These are phyloP conservation scores for Termitomyces sp. DNA, from an alignment of 768 basidiomycete species.

Conservation along the genomic window DNA sequence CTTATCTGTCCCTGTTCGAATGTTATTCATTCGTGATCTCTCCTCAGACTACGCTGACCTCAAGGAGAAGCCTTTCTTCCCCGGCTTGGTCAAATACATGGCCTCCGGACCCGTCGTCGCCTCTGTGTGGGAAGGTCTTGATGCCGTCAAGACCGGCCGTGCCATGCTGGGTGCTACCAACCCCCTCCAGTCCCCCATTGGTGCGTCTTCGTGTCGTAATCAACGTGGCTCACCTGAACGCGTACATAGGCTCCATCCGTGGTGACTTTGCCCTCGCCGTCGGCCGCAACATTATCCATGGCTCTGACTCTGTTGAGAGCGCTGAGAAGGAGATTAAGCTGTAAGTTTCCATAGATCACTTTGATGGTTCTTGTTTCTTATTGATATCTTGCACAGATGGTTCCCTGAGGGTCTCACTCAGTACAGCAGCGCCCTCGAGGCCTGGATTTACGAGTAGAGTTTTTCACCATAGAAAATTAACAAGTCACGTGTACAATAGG, in stretches of 20 bases:
- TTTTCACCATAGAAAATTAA: constrained; percentile 8
- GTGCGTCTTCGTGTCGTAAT: constrained; percentile 40
- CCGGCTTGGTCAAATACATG: constrained; percentile 96
- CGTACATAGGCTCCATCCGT: constrained; percentile 79
- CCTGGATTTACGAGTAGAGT: constrained; percentile 80
- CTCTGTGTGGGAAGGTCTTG: constrained; percentile 95
- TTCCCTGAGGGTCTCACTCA: constrained; percentile 85
- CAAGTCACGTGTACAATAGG: constrained; percentile 19
- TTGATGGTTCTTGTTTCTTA: constrained; percentile 10
- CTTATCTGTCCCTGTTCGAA: constrained; percentile 10
- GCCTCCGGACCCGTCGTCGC: constrained; percentile 91
- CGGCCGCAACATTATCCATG: constrained; percentile 93
- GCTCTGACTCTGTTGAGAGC: constrained; percentile 84
- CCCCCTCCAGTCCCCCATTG: constrained; percentile 86
- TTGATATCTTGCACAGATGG: constrained; percentile 53
- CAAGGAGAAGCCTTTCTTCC: constrained; percentile 93
- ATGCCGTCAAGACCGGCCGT: constrained; percentile 94
- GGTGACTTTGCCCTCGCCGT: constrained; percentile 94
- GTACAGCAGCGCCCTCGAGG: constrained; percentile 61
- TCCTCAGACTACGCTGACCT: constrained; percentile 91
- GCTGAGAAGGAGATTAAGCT: constrained; percentile 94
- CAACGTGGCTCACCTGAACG: constrained; percentile 8
- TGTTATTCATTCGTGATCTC: constrained; percentile 12
- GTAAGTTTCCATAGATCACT: constrained; percentile 42
- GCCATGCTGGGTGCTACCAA: constrained; percentile 96